phyloP scores from a whole-genome alignment of 768 basidiomycete species.

The Pilatotrama ljubarskyi region DNA sequence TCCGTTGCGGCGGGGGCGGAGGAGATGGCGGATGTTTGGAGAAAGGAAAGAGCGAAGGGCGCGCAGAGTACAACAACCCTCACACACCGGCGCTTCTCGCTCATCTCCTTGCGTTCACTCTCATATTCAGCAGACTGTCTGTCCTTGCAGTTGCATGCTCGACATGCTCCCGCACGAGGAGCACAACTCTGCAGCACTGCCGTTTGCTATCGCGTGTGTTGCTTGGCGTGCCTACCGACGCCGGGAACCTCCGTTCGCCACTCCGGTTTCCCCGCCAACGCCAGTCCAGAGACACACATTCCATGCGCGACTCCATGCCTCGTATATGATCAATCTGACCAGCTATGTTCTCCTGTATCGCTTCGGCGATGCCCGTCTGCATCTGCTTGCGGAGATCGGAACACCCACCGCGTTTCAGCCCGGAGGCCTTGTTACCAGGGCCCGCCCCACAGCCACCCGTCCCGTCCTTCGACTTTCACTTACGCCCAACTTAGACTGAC shows the following conservation, averaged over 20 bases:
- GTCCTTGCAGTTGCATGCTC: no score
- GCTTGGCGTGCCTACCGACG: background rate
- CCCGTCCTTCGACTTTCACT: no score
- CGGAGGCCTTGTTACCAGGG: conserved; percentile 4
- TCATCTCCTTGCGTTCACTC: background rate
- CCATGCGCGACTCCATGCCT: no score
- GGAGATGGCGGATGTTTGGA: conserved; percentile 6
- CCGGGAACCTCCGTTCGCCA: background rate
- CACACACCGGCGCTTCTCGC: background rate
- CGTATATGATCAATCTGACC: background rate
- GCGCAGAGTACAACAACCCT: background rate
- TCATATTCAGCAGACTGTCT: background rate
- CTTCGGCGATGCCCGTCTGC: conserved; percentile 12
- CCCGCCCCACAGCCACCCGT: background rate
- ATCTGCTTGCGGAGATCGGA: conserved; percentile 13
- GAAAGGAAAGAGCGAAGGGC: background rate
- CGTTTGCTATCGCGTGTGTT: background rate
- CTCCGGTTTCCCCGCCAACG: background rate
- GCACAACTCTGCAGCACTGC: background rate
- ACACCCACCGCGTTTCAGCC: background rate
- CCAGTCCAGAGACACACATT: background rate
- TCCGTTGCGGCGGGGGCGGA: conserved; percentile 1
- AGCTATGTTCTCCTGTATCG: conserved; percentile 2
- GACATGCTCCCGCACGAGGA: background rate
- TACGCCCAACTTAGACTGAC: no score